These are phyloP conservation scores for Bipolaris gigantea DNA, from an alignment of 2,329 filamentous ascomycete genomes.

Conservation along the genomic window DNA sequence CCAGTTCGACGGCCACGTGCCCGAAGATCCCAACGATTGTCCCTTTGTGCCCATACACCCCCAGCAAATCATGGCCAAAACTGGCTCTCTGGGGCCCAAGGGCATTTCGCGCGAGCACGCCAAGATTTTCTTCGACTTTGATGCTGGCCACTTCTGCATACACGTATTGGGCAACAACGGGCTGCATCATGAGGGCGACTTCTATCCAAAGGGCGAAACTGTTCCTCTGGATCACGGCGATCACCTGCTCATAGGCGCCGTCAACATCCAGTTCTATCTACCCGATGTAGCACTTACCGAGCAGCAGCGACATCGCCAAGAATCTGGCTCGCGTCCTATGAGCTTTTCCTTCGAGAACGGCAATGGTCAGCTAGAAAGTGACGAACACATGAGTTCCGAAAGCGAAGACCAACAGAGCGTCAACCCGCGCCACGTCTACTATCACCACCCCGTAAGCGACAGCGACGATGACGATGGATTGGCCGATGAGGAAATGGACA, in stretches of 20 bases:
- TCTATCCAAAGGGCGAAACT: slow-evolving; percentile 21
- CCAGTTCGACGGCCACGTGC: slow-evolving; percentile 62
- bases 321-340: slow-evolving; percentile 61
- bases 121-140: slow-evolving; percentile 69
- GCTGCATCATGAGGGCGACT: slow-evolving; percentile 52
- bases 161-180: slow-evolving; percentile 66
- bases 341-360: slow-evolving; percentile 72
- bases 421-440: slow-evolving; percentile 41
- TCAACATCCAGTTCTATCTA: slow-evolving; percentile 69
- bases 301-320: slow-evolving; percentile 54
- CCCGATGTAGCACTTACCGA: slow-evolving; percentile 56
- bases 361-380: slow-evolving; percentile 58
- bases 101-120: slow-evolving; percentile 74
- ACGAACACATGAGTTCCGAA: slow-evolving; percentile 45
- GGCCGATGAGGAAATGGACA: slow-evolving; percentile 41
- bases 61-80: slow-evolving; percentile 42
- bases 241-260: slow-evolving; percentile 70
- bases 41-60: slow-evolving; percentile 75
- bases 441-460: slow-evolving; percentile 33
- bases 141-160: slow-evolving; percentile 66
- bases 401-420: slow-evolving; percentile 38
- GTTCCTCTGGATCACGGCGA: slow-evolving; percentile 64
- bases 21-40: slow-evolving; percentile 61
- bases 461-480: slow-evolving; percentile 33
- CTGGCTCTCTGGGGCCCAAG: slow-evolving; percentile 65